A percentile compares a stretch with the other conserved stretches of the same genome.
These are phyloP conservation scores for Dendrobium chrysotoxum DNA, from an alignment of 106 monocot species.

Conservation along the genomic window DNA sequence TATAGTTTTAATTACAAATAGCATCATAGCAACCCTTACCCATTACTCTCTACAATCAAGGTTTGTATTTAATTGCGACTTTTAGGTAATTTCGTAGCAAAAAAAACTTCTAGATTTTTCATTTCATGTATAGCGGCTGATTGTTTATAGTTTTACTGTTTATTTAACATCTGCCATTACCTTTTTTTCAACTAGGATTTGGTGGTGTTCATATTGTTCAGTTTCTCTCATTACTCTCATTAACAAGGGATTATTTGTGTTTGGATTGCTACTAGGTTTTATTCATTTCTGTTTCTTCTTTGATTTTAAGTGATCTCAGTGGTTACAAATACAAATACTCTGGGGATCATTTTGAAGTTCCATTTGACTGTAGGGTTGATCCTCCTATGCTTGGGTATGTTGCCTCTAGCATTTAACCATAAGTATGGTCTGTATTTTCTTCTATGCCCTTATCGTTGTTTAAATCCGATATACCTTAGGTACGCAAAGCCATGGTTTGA, in stretches of 20 bases:
- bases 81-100: not conserved
- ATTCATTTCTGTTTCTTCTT: conserved; percentile 5
- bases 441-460: not conserved
- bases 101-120: no score
- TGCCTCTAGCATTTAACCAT: not conserved
- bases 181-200: not conserved
- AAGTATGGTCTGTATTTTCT: not conserved
- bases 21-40: not conserved
- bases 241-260: not conserved
- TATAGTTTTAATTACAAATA: not conserved
- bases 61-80: not conserved
- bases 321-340: conserved; percentile 20
- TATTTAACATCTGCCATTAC: no score
- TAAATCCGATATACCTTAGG: conserved; percentile 27
- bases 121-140: no score
- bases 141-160: no score
- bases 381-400: conserved; percentile 84
- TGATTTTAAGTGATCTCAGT: conserved; percentile 37
- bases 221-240: not conserved
- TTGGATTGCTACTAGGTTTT: not conserved
- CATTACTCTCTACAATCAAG: not conserved
- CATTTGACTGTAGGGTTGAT: conserved; percentile 67
- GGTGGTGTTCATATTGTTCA: not conserved
- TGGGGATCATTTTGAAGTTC: conserved; percentile 21
- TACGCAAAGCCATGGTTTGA: conserved; percentile 78